Evolutionary conservation across 495 filamentous ascomycete genomes (phyloP).

Genomic region (Parathielavia hyrcaniae): DNA sequence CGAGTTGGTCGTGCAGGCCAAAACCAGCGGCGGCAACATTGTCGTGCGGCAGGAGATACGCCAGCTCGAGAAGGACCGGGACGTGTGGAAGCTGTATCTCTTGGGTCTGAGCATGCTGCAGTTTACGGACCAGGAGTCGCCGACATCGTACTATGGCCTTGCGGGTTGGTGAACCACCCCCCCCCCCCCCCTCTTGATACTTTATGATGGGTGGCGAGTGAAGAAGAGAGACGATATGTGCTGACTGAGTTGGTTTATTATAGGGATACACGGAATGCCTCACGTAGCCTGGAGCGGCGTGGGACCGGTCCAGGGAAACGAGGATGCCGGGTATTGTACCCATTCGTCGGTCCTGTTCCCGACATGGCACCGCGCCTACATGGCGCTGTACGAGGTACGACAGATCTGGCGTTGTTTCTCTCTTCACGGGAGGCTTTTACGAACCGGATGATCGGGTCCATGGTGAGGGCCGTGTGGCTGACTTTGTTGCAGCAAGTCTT

Average conservation of each 20-base stretch:
- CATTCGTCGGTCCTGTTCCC: conserved; percentile 61
- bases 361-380: conserved; percentile 67
- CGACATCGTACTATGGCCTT: conserved; percentile 57
- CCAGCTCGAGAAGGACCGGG: conserved; percentile 49
- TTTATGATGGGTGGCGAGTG: too few relatives aligned
- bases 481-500: conserved; percentile 49
- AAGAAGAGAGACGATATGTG: background rate
- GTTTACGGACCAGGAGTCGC: conserved; percentile 45
- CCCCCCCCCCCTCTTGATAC: too few relatives aligned
- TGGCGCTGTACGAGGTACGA: conserved; percentile 59
- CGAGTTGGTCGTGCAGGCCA: conserved; percentile 21
- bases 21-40: conserved; percentile 14
- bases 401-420: background rate
- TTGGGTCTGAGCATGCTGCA: conserved; percentile 52
- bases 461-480: conserved; percentile 13
- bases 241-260: conserved; percentile 5
- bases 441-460: background rate
- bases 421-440: background rate
- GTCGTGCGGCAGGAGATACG: conserved; percentile 46
- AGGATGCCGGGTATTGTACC: conserved; percentile 55
- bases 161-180: conserved; percentile 33
- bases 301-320: conserved; percentile 39
- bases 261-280: conserved; percentile 62
- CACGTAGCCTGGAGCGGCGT: conserved; percentile 53
- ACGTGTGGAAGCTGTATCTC: conserved; percentile 55